phyloP scores from a whole-genome alignment of 139 green algal genomes.

The Volvox africanus region DNA sequence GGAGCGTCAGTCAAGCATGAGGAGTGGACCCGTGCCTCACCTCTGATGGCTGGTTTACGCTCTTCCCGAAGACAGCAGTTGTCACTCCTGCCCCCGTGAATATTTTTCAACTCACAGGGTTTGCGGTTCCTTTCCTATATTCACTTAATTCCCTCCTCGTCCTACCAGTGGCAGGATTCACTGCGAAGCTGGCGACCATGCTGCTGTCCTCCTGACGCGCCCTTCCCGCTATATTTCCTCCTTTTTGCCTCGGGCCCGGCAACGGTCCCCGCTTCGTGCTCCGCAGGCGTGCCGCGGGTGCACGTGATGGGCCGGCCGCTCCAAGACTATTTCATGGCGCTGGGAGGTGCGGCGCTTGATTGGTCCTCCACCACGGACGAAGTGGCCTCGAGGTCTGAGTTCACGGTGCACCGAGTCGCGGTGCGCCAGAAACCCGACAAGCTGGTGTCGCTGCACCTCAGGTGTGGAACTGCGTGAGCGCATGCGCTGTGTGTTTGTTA shows the following conservation, averaged over 20 bases:
- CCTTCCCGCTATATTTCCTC: not conserved
- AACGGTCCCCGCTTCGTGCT: not conserved
- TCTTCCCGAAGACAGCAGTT: too few species aligned
- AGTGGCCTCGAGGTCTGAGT: slow-evolving; percentile 17
- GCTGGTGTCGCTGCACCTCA: slow-evolving; percentile 44
- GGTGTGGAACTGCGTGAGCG: not conserved
- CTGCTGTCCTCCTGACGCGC: too few species aligned
- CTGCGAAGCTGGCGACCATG: too few species aligned
- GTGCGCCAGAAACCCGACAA: slow-evolving; percentile 48
- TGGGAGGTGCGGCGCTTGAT: slow-evolving; percentile 24
- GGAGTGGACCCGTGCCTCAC: too few species aligned
- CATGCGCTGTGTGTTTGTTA: too few species aligned
- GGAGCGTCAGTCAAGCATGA: too few species aligned
- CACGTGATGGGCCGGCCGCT: slow-evolving; percentile 30
- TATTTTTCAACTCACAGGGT: too few species aligned
- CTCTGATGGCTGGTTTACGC: too few species aligned
- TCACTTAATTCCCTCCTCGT: too few species aligned
- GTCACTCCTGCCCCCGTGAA: too few species aligned
- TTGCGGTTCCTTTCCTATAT: too few species aligned
- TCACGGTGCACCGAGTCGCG: slow-evolving; percentile 31
- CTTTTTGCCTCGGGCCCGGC: not conserved
- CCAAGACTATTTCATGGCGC: slow-evolving; percentile 43
- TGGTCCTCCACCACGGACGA: slow-evolving; percentile 31
- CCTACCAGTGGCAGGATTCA: too few species aligned
- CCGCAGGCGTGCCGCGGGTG: slow-evolving; percentile 32